Percentiles rank a stretch among this genome's conserved stretches.
phyloP scores from a whole-genome alignment of 2,329 filamentous ascomycete genomes.

The Penicillium sp. region DNA sequence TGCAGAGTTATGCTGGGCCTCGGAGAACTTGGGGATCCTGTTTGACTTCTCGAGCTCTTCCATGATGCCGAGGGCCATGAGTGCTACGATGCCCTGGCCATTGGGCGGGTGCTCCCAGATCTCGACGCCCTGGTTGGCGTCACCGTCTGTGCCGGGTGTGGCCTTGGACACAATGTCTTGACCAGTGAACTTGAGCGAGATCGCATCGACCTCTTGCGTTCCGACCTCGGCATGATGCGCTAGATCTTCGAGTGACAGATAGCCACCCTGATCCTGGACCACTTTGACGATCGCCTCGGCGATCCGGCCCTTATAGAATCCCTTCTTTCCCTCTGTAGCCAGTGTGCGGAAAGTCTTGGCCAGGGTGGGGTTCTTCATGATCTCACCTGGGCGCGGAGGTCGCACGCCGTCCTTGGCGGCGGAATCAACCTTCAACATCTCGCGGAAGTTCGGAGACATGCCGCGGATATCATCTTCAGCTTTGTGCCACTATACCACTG shows the following conservation, averaged over 20 bases:
- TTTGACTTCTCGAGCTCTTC: conserved; percentile 77
- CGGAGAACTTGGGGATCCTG: conserved; percentile 68
- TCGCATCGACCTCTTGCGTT: conserved; percentile 79
- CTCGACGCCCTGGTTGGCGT: conserved; percentile 59
- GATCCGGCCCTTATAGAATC: conserved; percentile 85
- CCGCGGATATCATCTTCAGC: conserved; percentile 64
- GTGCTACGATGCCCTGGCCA: conserved; percentile 89
- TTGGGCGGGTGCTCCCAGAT: conserved; percentile 98
- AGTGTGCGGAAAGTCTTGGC: conserved; percentile 79
- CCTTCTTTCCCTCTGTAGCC: conserved; percentile 78
- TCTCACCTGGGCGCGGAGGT: conserved; percentile 76
- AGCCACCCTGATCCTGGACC: conserved; percentile 72
- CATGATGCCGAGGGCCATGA: conserved; percentile 92
- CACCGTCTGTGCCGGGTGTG: conserved; percentile 26
- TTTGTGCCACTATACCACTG: conserved; percentile 64
- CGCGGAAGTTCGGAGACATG: conserved; percentile 81
- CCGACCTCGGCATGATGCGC: conserved; percentile 71
- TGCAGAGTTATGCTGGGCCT: conserved; percentile 74
- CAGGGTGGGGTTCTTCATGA: conserved; percentile 82
- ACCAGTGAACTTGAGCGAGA: conserved; percentile 73
- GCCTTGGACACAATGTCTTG: conserved; percentile 35
- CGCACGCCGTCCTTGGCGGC: conserved; percentile 68
- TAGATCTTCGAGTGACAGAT: conserved; percentile 77
- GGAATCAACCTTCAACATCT: conserved; percentile 82
- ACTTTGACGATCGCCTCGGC: conserved; percentile 80